Base-by-base conservation (phyloP, 148 eudicot species). In the Cornus florida region DNA sequence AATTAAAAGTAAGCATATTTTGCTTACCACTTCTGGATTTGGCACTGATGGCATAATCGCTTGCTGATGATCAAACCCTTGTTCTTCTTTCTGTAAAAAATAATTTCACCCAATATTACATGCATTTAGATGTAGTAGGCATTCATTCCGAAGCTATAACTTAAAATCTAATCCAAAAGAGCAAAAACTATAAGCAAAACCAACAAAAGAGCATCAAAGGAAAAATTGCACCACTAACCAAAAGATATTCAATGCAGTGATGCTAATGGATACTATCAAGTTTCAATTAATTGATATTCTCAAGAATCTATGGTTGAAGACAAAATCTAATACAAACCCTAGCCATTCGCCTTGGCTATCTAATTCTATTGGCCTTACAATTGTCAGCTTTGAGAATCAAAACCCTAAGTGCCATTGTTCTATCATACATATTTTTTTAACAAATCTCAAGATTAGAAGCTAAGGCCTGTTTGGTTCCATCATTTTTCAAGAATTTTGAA, bases 61-160 rank as follows among this genome's bases (percentile, higher is more conserved):
- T 82, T 80, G 87, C 85, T 97, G 99, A 86, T 97, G 99, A 73
- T 87, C 93, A 87, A 94, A 97, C 28, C 94, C 94, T n/a, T 79
- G 81, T 78, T 91, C 94, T 74, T 91, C 97, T 86, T 91, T 94
- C 99, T 97, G 94, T 74, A 85, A 46, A 75, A 72, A 43, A 56
- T 57, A 72, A 20, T 28, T 69, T 56, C 10, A 59, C 48, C 11
- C n/a, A 6, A 38, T 68, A 1, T 72, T 57, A 72, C 22, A 69
- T 8, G 70, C 65, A 50, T 17, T 33, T 43, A 74, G 38, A 74
- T 20, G 5, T n/a, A 28, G 20, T 23, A 67, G 24, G 62, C 70
- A 65, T 46, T 50, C 69, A 65, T 70, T 56, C 67, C 39, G 64
- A 62, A 82, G 28, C 38, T 53, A 57, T 10, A 8, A 70, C 69